A percentile compares a stretch with the other conserved stretches of the same genome.
These are phyloP conservation scores for Cladosporium sphaerospermum DNA, from an alignment of 2,329 filamentous ascomycete genomes.

Conservation along the genomic window DNA sequence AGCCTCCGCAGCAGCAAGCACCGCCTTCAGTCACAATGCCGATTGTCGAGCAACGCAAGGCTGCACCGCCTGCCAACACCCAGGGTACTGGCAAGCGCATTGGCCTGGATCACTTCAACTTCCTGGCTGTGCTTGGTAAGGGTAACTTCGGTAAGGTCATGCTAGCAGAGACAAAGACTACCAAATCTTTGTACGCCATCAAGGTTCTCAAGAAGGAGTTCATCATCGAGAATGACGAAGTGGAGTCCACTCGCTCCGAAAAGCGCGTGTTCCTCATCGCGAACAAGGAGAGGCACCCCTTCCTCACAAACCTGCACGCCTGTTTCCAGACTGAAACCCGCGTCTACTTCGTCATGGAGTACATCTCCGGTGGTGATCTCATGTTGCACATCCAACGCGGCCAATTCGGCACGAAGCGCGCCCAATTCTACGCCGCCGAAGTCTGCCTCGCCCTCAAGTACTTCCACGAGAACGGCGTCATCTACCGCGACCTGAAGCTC, in stretches of 20 bases:
- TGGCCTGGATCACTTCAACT: conserved; percentile 97
- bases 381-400: conserved; percentile 99
- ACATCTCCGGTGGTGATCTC: conserved; percentile 94
- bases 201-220: conserved; percentile 99
- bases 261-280: conserved; percentile 96
- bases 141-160: conserved; percentile 99
- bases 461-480: conserved; percentile 98
- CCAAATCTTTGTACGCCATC: conserved; percentile 90
- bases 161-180: conserved; percentile 92
- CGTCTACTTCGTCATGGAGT: conserved; percentile 99
- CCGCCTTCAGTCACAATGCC: conserved; percentile 25
- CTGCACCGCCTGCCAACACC: conserved; percentile 60
- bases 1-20: conserved; percentile 20
- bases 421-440: conserved; percentile 96
- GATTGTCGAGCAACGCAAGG: conserved; percentile 43
- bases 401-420: conserved; percentile 90
- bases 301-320: conserved; percentile 88
- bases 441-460: conserved; percentile 97
- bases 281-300: conserved; percentile 94
- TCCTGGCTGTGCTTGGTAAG: conserved; percentile 94
- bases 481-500: conserved; percentile 78
- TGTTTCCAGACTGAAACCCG: conserved; percentile 99
- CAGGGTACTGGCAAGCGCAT: conserved; percentile 76
- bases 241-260: conserved; percentile 94
- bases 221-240: conserved; percentile 98